phyloP scores from a whole-genome alignment of 2,329 filamentous ascomycete genomes.

The Hypoxylon sp. region DNA sequence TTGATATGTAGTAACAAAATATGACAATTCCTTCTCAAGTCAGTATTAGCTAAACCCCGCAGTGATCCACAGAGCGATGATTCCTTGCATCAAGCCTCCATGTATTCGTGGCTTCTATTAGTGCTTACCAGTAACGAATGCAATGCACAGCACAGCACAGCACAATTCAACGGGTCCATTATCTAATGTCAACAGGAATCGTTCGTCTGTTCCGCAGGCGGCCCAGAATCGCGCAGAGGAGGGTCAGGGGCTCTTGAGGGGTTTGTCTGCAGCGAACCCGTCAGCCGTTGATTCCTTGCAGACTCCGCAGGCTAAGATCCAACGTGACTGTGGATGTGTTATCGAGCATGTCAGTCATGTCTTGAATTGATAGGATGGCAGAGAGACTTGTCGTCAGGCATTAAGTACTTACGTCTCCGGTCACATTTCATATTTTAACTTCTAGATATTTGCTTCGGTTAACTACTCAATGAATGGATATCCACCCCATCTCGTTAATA shows the following conservation, averaged over 20 bases:
- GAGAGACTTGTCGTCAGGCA: neutral
- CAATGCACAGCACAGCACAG: constrained; percentile 37
- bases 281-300: constrained; percentile 38
- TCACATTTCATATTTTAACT: constrained; percentile 20
- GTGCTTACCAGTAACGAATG: constrained; percentile 37
- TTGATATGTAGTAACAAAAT: constrained; percentile 4
- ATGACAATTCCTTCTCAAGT: constrained; percentile 6
- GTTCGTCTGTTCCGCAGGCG: constrained; percentile 18
- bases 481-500: constrained; percentile 13
- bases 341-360: constrained; percentile 9
- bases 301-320: constrained; percentile 37
- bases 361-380: constrained; percentile 15
- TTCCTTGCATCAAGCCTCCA: constrained; percentile 37
- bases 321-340: constrained; percentile 11
- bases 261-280: constrained; percentile 22
- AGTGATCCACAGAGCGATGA: constrained; percentile 30
- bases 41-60: constrained; percentile 30
- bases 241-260: constrained; percentile 19
- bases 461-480: constrained; percentile 5
- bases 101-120: constrained; percentile 17
- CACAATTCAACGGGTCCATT: constrained; percentile 5
- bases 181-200: constrained; percentile 26
- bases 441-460: constrained; percentile 2
- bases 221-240: constrained; percentile 21
- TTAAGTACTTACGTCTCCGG: constrained; percentile 10